Conservation (phyloP, 768 basidiomycete species). For the Lactarius sp. region DNA sequence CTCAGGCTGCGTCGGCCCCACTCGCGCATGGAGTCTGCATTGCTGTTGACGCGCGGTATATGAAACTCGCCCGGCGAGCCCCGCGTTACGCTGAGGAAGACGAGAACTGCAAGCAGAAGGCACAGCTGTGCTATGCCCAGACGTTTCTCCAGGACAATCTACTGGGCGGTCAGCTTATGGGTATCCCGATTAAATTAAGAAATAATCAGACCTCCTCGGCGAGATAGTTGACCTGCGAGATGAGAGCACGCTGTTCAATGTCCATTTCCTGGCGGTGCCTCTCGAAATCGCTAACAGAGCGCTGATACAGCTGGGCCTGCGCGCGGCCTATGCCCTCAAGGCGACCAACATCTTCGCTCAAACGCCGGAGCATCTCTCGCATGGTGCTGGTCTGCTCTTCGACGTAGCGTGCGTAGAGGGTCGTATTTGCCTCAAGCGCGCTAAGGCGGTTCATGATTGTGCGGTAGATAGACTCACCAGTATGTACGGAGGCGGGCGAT, state of each 20-base stretch:
- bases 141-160: slow-evolving; percentile 87
- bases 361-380: slow-evolving; percentile 63
- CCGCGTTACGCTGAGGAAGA: slow-evolving; percentile 84
- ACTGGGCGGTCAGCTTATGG: background rate
- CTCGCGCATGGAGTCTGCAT: slow-evolving; percentile 38
- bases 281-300: slow-evolving; percentile 63
- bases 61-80: slow-evolving; percentile 46
- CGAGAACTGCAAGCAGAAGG: slow-evolving; percentile 72
- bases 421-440: slow-evolving; percentile 81
- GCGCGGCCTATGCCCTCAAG: slow-evolving; percentile 68
- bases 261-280: slow-evolving; percentile 61
- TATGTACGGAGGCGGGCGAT: slow-evolving; percentile 26
- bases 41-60: slow-evolving; percentile 4
- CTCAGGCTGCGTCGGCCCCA: slow-evolving; percentile 56
- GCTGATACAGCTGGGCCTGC: slow-evolving; percentile 62
- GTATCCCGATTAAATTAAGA: background rate
- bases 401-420: slow-evolving; percentile 77
- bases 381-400: slow-evolving; percentile 83
- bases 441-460: slow-evolving; percentile 92
- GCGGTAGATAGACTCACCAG: slow-evolving; percentile 87
- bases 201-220: slow-evolving; percentile 62
- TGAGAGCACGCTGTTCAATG: slow-evolving; percentile 61
- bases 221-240: slow-evolving; percentile 67
- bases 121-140: slow-evolving; percentile 85
- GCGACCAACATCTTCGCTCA: slow-evolving; percentile 75